Evolutionary conservation across 148 eudicot genomes (phyloP), one percentile per base, ranked within the genome.

Genomic region (Limonium bicolor): DNA sequence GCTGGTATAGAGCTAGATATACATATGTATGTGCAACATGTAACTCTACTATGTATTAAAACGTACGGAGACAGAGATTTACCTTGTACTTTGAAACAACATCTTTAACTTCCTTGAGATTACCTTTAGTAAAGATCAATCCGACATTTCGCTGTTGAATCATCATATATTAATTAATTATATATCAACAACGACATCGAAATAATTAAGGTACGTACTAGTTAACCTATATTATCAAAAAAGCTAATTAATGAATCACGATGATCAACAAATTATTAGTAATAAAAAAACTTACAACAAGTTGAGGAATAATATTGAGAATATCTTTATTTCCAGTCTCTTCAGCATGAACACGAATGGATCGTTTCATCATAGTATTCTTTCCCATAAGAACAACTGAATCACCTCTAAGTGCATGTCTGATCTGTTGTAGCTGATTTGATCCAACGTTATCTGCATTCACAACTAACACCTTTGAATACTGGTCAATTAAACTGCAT

Each of bases 101-200:
- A 17, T 75, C 81, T 21, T 70, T 56, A 2, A 70, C 66, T 70
- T 74, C 81, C 68, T 74, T 74, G 56, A 74, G 30, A 26, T 70
- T 73, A 49, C 77, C 81, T 44, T 58, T 70, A 5, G 77, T 75
- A 40, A 75, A 75, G 48, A 75, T 61, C 65, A 75, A 32, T 3
- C 81, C 81, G 21, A 75, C 81, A 35, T 75, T 75, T 14, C 77
- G 73, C 81, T 75, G 13, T n/a, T n/a, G n/a, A n/a, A n/a, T n/a
- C n/a, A n/a, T n/a, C n/a, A n/a, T n/a, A n/a, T n/a, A n/a, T 69
- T 4, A 19, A 30, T 12, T 16, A 15, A 26, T 31, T 34, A 43
- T 24, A 6, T 2, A 29, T 32, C 5, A 21, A 9, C 8, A 33
- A 27, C 13, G n/a, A 3, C 14, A 53, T 9, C 17, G 29, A 13